Base-by-base conservation (phyloP, 805 yeast genomes). In the Huiozyma sinensis region DNA sequence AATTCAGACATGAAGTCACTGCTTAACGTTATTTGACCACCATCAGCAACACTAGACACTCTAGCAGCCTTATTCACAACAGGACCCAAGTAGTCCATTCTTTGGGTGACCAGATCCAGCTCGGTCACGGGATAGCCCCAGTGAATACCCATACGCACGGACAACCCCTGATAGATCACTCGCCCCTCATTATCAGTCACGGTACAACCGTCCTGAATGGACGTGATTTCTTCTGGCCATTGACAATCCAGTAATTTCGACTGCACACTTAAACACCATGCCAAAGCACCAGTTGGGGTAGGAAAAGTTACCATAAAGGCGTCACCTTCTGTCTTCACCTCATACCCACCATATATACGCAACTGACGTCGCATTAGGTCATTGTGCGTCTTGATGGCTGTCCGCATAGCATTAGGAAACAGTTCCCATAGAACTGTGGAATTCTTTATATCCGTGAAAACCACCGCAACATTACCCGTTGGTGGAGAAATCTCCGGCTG, bases 81-180 rank as follows among this genome's bases (percentile, higher is more conserved):
- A 0, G 99, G 98, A 0, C 99, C 99, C 55, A 92, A 83, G 64
- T 92, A 92, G 66, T 92, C 99, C 98, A 92, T 92, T 68, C 99
- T 79, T 52, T 88, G 78, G 0, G 98, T 92, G 43, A 89, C 89
- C 47, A 90, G 82, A 67, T 92, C 99, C 6, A 83, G 76, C 62
- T 92, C 99, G 56, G 95, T 86, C 36, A 90, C 97, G 0, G 99
- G 97, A 1, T 83, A 72, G 50, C 99, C 99, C 95, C 97, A 92
- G 63, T 92, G 97, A 36, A 87, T 76, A 48, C 99, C 99, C 97
- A 92, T 92, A 58, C 99, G 76, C 7, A 92, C 99, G 0, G 95
- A 83, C 38, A 92, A 67, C 2, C 99, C 99, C 45, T 92, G 71
- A 65, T 81, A 92, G 7, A 92, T 75, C 3, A 77, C 60, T 33